A percentile compares a stretch with the other conserved stretches of the same genome.
phyloP scores from a whole-genome alignment of 1,284 basidiomycete genomes.

The Cutaneotrichosporon arboriforme region DNA sequence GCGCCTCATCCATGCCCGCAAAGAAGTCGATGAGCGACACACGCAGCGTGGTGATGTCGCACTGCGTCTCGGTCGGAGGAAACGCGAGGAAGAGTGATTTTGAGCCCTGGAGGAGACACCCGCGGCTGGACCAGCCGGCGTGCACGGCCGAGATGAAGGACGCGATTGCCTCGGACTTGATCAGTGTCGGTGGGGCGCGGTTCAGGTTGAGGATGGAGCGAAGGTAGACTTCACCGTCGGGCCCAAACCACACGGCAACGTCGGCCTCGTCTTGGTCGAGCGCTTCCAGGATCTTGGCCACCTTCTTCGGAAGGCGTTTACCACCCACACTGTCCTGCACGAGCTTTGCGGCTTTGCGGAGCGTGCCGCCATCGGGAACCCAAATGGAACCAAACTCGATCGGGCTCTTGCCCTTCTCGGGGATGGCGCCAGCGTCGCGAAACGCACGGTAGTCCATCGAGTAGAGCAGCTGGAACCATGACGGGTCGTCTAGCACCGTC shows the following conservation, averaged over 20 bases:
- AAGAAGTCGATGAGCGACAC: slow-evolving; percentile 25
- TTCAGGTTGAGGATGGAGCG: slow-evolving; percentile 77
- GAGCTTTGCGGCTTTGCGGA: slow-evolving; percentile 18
- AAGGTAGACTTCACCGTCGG: slow-evolving; percentile 65
- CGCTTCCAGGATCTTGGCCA: slow-evolving; percentile 23
- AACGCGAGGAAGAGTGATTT: slow-evolving; percentile 46
- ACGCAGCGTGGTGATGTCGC: slow-evolving; percentile 13
- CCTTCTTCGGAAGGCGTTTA: slow-evolving; percentile 34
- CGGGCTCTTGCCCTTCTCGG: slow-evolving; percentile 12
- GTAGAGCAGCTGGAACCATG: slow-evolving; percentile 75
- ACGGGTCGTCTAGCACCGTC: slow-evolving; percentile 78
- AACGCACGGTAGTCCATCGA: slow-evolving; percentile 56
- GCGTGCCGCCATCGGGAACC: slow-evolving; percentile 29
- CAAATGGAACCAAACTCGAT: slow-evolving; percentile 27
- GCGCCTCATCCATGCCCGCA: slow-evolving; percentile 8
- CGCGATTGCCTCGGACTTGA: slow-evolving; percentile 68
- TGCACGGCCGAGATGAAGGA: slow-evolving; percentile 48
- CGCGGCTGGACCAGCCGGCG: slow-evolving; percentile 50
- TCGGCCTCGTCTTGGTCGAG: slow-evolving; percentile 65
- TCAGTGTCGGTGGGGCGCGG: slow-evolving; percentile 75
- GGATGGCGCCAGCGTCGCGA: slow-evolving; percentile 24
- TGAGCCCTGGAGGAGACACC: slow-evolving; percentile 54
- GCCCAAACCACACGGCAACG: slow-evolving; percentile 65
- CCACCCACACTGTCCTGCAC: slow-evolving; percentile 40
- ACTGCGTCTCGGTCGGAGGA: slow-evolving; percentile 7